Base-by-base conservation (phyloP, 805 yeast species). In the Yarrowia deformans region DNA sequence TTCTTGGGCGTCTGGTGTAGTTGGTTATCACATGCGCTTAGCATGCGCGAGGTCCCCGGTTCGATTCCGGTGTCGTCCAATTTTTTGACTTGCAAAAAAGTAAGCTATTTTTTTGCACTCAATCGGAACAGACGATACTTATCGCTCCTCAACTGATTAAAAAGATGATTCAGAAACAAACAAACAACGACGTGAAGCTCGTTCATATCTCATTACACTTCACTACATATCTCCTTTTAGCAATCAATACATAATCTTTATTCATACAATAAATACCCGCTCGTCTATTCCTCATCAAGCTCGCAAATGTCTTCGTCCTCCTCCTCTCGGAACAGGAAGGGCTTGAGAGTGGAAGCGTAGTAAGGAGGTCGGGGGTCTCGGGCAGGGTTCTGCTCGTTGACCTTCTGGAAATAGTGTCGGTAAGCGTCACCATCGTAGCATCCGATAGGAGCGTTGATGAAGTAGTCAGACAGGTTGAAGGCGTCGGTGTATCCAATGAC, bases 391-490 rank as follows among this genome's bases (percentile, higher is more conserved):
- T 88, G 86, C 69, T 87, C 87, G 75, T 85, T 86, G 70, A 88
- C 89, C 69, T 82, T 81, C 34, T 75, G 79, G 76, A 88, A 89
- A 80, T 92, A 92, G 77, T 90, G 87, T 75, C 88, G 87, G 80
- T 92, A 93, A 69, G 91, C 88, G 77, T 93, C 88, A 70, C 97
- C 97, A 74, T 90, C 87, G 79, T 84, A 88, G 69, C 82, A 84
- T 58, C 97, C 98, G 70, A 93, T 84, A 5, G 95, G 88, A 0
- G 97, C 87, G 77, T 92, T 90, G 75, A 93, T 84, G 81, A 90
- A 85, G 77, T 84, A 89, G 79, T 93, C 97, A 49, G 91, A 87
- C 72, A 90, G 84, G 79, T 89, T 87, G 83, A 93, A 93, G 1
- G 96, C 84, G 79, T 93, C 98, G 6, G 97, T 90, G 74, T 90